Evolutionary conservation across 2,329 filamentous ascomycete species (phyloP).

Genomic region (Colletotrichum spaethianum): DNA sequence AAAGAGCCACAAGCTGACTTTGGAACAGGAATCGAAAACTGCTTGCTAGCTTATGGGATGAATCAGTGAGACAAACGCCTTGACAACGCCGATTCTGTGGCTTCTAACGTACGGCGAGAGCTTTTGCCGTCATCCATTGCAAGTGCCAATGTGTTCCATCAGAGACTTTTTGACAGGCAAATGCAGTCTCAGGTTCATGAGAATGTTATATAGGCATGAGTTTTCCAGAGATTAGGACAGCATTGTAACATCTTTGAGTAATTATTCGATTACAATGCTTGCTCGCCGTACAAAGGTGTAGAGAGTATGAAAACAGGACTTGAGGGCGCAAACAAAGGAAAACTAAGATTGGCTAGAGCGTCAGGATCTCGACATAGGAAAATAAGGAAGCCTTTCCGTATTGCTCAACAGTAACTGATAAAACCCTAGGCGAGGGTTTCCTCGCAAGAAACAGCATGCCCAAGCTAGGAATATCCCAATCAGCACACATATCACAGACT

Average conservation of each 20-base stretch:
- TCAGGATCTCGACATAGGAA: fast-evolving
- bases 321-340: background rate
- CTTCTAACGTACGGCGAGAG: no score
- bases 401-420: background rate
- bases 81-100: background rate
- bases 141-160: background rate
- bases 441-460: background rate
- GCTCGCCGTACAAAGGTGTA: background rate
- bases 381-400: background rate
- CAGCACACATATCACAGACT: background rate
- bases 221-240: background rate
- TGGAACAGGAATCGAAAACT: conserved; percentile 31
- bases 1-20: background rate
- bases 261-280: background rate
- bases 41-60: conserved; percentile 45
- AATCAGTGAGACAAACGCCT: background rate
- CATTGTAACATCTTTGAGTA: background rate
- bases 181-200: no score
- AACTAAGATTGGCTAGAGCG: fast-evolving
- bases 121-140: no score
- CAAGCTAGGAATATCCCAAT: background rate
- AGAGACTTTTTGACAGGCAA: background rate
- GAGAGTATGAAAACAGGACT: background rate
- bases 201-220: background rate
- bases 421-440: background rate